These are phyloP conservation scores for Diaporthe australafricana DNA, from an alignment of 2,329 filamentous ascomycete genomes.

Conservation along the genomic window DNA sequence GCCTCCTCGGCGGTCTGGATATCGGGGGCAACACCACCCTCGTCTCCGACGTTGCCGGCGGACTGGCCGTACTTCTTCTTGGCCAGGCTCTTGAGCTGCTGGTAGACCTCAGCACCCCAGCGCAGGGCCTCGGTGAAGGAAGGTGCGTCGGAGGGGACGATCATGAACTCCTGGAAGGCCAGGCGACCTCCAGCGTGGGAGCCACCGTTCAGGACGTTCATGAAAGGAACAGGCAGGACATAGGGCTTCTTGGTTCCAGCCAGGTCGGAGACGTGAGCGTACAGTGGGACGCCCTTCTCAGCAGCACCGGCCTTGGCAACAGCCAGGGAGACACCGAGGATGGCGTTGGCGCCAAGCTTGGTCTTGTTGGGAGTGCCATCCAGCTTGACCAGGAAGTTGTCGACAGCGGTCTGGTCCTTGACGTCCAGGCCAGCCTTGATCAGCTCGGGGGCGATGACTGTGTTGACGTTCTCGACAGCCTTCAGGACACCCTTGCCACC, in stretches of 20 bases:
- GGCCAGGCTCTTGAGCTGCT: constrained; percentile 93
- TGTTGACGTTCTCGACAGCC: constrained; percentile 89
- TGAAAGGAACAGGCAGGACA: constrained; percentile 90
- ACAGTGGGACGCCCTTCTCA: constrained; percentile 88
- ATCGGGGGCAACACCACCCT: constrained; percentile 99
- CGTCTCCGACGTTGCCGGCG: constrained; percentile 98
- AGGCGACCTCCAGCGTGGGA: constrained; percentile 97
- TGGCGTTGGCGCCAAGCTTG: constrained; percentile 89
- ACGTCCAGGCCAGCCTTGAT: constrained; percentile 87
- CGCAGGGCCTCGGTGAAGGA: constrained; percentile 96
- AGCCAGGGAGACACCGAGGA: constrained; percentile 86
- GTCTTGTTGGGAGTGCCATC: constrained; percentile 89
- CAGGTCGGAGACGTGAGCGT: constrained; percentile 88
- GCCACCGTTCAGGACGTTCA: constrained; percentile 92
- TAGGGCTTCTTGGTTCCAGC: constrained; percentile 93
- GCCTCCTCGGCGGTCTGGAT: constrained; percentile 98
- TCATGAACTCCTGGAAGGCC: constrained; percentile 97
- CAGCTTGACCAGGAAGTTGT: constrained; percentile 86
- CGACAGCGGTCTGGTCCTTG: constrained; percentile 86
- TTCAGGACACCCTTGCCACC: constrained; percentile 88
- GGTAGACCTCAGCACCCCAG: constrained; percentile 97
- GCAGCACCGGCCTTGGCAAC: constrained; percentile 90
- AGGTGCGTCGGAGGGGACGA: constrained; percentile 85
- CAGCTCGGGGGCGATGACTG: constrained; percentile 80
- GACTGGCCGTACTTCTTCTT: constrained; percentile 99